These are phyloP conservation scores for Leccinum pachyderme DNA, from an alignment of 1,284 basidiomycete genomes.

Conservation along the genomic window DNA sequence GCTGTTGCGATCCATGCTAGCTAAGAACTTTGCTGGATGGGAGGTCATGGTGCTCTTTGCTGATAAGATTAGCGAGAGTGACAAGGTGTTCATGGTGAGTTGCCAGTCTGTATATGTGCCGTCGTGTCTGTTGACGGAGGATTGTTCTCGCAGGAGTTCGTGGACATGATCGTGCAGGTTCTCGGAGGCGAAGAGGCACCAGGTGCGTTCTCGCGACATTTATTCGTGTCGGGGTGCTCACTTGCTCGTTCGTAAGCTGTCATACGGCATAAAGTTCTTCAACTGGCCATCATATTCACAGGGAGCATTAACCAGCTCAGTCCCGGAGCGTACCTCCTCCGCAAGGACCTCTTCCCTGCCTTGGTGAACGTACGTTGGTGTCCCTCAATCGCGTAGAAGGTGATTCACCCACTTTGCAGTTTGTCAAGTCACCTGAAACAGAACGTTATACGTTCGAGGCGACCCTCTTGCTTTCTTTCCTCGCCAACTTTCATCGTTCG, in stretches of 20 bases:
- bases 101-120: background rate
- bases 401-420: conserved; percentile 33
- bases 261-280: conserved; percentile 53
- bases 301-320: conserved; percentile 61
- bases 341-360: conserved; percentile 55
- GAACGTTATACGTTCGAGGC: conserved; percentile 58
- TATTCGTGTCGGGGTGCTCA: conserved; percentile 2
- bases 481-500: conserved; percentile 67
- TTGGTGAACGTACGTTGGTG: conserved; percentile 43
- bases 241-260: conserved; percentile 32
- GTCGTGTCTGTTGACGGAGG: background rate
- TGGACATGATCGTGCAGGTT: conserved; percentile 43
- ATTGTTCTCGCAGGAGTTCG: conserved; percentile 41
- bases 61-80: conserved; percentile 55
- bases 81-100: conserved; percentile 54
- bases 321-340: conserved; percentile 65
- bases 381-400: background rate
- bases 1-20: conserved; percentile 45
- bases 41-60: conserved; percentile 68
- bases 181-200: conserved; percentile 44
- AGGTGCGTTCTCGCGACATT: conserved; percentile 34
- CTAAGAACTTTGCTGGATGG: conserved; percentile 60
- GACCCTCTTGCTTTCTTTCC: conserved; percentile 50
- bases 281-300: conserved; percentile 54
- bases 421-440: conserved; percentile 53